Conservation (phyloP, 163 green algal species). For the Scenedesmus sp. region DNA sequence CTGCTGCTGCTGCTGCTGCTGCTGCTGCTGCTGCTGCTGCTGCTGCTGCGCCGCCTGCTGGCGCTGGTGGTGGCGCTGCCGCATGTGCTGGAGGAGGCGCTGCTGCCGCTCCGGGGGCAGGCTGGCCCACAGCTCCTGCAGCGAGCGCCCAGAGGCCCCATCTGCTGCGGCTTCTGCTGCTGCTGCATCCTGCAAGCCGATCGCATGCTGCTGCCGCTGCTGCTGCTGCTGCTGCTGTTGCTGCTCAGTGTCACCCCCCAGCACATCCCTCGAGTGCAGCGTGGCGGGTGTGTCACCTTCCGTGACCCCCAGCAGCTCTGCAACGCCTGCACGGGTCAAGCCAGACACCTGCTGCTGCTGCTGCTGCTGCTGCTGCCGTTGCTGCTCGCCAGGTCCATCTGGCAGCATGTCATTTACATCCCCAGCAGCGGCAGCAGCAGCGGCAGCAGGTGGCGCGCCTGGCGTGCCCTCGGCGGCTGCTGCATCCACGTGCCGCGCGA, state of each 20-base stretch:
- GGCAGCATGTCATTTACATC: not conserved
- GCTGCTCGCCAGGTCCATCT: not conserved
- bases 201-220: not conserved
- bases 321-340: not conserved
- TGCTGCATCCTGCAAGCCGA: not conserved
- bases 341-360: conserved; percentile 20
- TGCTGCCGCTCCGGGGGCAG: not conserved
- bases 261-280: not conserved
- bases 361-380: conserved; percentile 4
- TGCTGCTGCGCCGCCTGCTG: not conserved
- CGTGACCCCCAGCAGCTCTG: not conserved
- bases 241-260: not conserved
- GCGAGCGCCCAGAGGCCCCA: too few species aligned
- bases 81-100: not conserved
- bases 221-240: not conserved
- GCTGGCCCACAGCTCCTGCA: not conserved
- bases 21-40: not conserved
- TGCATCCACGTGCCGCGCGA: not conserved
- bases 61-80: not conserved
- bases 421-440: not conserved
- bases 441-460: not conserved
- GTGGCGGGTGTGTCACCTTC: not conserved
- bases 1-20: not conserved
- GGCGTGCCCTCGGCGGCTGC: not conserved
- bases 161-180: not conserved